Evolutionary conservation across 164 flowering plant species (phyloP), one percentile per base, ranked within the genome.

Genomic region (Vitis rotundifolia): DNA sequence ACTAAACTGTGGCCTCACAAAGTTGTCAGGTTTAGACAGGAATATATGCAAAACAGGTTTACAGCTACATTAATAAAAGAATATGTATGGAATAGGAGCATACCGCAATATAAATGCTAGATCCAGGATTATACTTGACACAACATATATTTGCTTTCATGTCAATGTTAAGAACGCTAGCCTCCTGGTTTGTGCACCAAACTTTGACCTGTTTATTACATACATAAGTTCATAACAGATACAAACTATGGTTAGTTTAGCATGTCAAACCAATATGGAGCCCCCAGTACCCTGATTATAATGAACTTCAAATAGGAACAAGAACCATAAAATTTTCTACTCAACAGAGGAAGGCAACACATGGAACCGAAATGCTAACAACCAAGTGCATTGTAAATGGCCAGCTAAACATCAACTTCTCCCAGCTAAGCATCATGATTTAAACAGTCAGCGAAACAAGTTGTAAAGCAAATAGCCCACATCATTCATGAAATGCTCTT

Each of bases 101-200:
- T 85, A 96, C 99, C 77, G 97, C 99, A 54, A 96, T 81, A 74
- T 86, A 67, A 61, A 76, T 44, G 81, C 97, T 82, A 62, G 96
- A 92, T 77, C 94, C 97, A 50, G 97, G 98, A 83, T 93, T 96
- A 73, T 89, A 93, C 82, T 93, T 96, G 77, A 93, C 97, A 71
- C 93, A 93, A 71, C 98, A 96, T 65, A 96, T 93, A 77, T 96
- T 93, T 28, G 99, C 99, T 81, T 91, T 96, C 98, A 96, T 92
- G 81, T 96, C 94, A 63, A 96, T 93, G 78, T 89, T 88, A 59
- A 92, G 86, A 51, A 91, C 96, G 66, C 99, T 96, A 28, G 90
- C 89, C 79, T 93, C 99, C 80, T 96, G 98, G 22, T 83, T 96
- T n/a, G 88, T 96, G 84, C 97, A 92, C 99, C 99, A 96, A 67